phyloP scores from a whole-genome alignment of 352 stramenopile species.

The Phytophthora melonis region DNA sequence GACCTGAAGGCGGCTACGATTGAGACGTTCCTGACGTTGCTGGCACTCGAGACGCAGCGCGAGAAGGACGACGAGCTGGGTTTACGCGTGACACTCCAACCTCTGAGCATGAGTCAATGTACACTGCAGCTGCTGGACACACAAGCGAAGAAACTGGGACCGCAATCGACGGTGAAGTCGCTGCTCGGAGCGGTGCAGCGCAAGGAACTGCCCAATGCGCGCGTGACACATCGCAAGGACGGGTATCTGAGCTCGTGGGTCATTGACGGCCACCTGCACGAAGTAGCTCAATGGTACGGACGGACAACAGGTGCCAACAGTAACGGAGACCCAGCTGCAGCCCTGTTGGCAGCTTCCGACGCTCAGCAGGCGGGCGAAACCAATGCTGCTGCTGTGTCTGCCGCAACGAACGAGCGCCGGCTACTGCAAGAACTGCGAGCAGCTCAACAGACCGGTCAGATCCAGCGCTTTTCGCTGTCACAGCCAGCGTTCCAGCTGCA shows the following conservation, averaged over 20 bases:
- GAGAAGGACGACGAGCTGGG: constrained; percentile 15
- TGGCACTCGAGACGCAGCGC: constrained; percentile 48
- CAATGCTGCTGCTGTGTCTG: constrained; percentile 34
- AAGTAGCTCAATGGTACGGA: constrained; percentile 54
- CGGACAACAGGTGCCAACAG: constrained; percentile 7
- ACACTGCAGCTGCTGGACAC: constrained; percentile 64
- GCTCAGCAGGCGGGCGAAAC: constrained; percentile 28
- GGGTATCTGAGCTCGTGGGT: constrained; percentile 67
- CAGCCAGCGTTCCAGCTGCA: constrained; percentile 61
- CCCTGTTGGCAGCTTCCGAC: constrained; percentile 13
- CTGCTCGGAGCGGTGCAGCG: constrained; percentile 45
- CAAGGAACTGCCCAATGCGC: constrained; percentile 32
- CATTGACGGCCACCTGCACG: constrained; percentile 69
- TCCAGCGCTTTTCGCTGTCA: constrained; percentile 68
- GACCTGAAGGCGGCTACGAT: constrained; percentile 81
- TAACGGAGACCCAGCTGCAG: constrained; percentile 3
- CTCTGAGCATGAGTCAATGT: constrained; percentile 64
- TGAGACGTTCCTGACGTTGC: constrained; percentile 82
- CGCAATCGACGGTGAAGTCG: constrained; percentile 45
- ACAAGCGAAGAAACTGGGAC: constrained; percentile 48
- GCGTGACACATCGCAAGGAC: constrained; percentile 52
- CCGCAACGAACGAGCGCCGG: constrained; percentile 43
- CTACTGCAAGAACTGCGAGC: constrained; percentile 63
- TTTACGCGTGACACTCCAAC: constrained; percentile 45
- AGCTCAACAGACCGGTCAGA: constrained; percentile 60